A percentile compares a stretch with the other conserved stretches of the same genome.
Conservation (phyloP, 1,139 yeast species). For the Pichia sp. region DNA sequence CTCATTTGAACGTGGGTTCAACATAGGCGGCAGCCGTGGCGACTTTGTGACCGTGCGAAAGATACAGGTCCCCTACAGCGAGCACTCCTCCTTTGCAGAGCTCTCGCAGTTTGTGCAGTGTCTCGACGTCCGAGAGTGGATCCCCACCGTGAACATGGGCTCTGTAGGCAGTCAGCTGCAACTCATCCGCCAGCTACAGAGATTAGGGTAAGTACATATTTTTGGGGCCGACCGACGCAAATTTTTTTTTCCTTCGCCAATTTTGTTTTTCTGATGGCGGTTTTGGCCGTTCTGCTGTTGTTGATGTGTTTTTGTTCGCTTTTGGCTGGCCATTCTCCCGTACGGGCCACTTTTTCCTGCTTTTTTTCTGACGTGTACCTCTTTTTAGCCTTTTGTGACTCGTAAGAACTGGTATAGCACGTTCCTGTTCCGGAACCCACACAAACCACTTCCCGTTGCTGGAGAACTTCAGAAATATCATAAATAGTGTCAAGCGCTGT, state of each 20-base stretch:
- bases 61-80: conserved; percentile 71
- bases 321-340: not conserved
- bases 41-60: conserved; percentile 21
- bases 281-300: not conserved
- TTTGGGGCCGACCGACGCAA: not conserved
- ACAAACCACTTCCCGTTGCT: not conserved
- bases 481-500: not conserved
- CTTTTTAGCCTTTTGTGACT: conserved; percentile 2
- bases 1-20: conserved; percentile 10
- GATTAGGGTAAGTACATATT: not conserved
- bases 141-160: conserved; percentile 63
- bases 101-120: conserved; percentile 58
- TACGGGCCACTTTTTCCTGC: not conserved
- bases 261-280: conserved; percentile 3
- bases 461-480: not conserved
- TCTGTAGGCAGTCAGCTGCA: not conserved
- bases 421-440: not conserved
- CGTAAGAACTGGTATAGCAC: not conserved
- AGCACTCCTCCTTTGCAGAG: conserved; percentile 87
- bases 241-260: not conserved
- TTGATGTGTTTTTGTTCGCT: not conserved
- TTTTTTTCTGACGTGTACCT: conserved; percentile 2
- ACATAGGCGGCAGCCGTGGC: conserved; percentile 1
- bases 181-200: not conserved
- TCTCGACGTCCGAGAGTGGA: conserved; percentile 47